Evolutionary conservation across 495 filamentous ascomycete species (phyloP).

Genomic region (Xylaria cubensis): DNA sequence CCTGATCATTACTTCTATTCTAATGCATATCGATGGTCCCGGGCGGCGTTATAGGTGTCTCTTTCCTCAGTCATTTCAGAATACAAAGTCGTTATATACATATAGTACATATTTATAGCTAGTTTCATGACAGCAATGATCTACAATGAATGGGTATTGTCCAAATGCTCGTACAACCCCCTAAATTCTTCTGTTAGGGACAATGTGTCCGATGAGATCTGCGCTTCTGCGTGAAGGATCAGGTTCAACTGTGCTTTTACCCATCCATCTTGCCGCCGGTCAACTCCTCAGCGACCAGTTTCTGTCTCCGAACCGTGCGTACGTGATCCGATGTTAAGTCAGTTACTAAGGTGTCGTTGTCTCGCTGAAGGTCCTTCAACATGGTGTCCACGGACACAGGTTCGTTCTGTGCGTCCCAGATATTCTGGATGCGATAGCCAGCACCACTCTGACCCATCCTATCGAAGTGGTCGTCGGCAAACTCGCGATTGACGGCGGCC

Average conservation of each 20-base stretch:
- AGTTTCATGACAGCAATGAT: constrained; percentile 12
- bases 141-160: constrained; percentile 10
- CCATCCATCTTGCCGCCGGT: constrained; percentile 55
- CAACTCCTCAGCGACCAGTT: constrained; percentile 54
- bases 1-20: constrained; percentile 3
- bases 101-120: constrained; percentile 37
- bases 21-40: constrained; percentile 18
- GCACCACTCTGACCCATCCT: constrained; percentile 19
- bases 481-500: constrained; percentile 43
- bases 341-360: constrained; percentile 28
- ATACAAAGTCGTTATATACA: constrained; percentile 37
- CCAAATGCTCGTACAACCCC: neutral
- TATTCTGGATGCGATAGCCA: constrained; percentile 40
- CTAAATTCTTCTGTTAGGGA: neutral
- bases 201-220: neutral
- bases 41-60: constrained; percentile 29
- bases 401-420: constrained; percentile 45
- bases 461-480: constrained; percentile 41
- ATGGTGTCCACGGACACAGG: constrained; percentile 44
- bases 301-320: constrained; percentile 47
- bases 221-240: neutral
- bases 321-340: constrained; percentile 29
- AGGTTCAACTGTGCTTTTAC: neutral
- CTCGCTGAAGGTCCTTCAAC: constrained; percentile 34
- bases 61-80: constrained; percentile 24